phyloP scores from a whole-genome alignment of 2,329 filamentous ascomycete species.

The Aspergillus sp. region DNA sequence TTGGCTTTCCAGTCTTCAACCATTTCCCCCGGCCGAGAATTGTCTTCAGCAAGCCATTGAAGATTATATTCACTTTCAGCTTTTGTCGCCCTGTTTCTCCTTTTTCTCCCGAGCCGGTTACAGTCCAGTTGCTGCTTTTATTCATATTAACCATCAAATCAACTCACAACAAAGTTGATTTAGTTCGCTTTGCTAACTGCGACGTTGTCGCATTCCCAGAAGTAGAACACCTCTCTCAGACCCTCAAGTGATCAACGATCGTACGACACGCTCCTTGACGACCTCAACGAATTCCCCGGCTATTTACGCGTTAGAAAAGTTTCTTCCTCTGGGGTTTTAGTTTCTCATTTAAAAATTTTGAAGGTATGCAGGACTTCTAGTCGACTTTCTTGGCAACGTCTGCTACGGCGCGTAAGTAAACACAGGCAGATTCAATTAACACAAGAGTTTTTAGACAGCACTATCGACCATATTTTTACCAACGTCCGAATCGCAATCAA shows the following conservation, averaged over 20 bases:
- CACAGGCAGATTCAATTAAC: neutral
- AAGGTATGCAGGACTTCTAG: slow-evolving; percentile 20
- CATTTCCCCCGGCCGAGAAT: neutral
- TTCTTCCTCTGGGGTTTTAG: slow-evolving; percentile 24
- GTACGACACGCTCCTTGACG: slow-evolving; percentile 40
- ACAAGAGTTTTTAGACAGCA: slow-evolving; percentile 12
- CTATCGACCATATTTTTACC: slow-evolving; percentile 20
- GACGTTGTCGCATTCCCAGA: slow-evolving; percentile 12
- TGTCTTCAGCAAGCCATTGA: too few relatives aligned
- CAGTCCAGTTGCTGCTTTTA: neutral
- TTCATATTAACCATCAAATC: neutral
- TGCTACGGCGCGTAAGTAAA: neutral
- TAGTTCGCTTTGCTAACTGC: slow-evolving; percentile 13
- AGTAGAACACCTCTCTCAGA: slow-evolving; percentile 29
- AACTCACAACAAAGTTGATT: neutral
- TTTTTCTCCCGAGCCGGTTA: neutral
- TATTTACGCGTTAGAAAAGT: slow-evolving; percentile 33
- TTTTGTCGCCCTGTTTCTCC: neutral
- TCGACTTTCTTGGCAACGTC: neutral
- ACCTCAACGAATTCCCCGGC: slow-evolving; percentile 41
- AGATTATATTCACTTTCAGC: neutral
- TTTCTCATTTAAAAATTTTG: slow-evolving; percentile 19
- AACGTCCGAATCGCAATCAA: slow-evolving; percentile 29
- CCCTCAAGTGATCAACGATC: slow-evolving; percentile 33
- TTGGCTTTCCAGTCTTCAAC: neutral